A percentile compares a stretch with the other conserved stretches of the same genome.
phyloP scores from a whole-genome alignment of 2,329 filamentous ascomycete species.

The Alternaria conjuncta region DNA sequence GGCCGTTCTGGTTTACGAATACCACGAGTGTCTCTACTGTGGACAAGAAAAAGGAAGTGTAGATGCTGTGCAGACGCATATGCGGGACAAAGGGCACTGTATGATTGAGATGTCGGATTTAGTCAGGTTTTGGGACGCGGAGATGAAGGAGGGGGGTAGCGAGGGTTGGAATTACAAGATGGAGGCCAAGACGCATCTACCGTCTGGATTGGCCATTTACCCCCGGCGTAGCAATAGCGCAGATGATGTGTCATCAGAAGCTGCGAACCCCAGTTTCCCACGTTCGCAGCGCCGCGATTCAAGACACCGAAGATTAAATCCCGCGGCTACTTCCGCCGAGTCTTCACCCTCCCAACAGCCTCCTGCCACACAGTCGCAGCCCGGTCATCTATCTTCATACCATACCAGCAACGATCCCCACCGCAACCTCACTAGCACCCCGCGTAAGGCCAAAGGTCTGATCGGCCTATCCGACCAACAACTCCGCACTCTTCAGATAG shows the following conservation, averaged over 20 bases:
- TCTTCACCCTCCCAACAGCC: not conserved
- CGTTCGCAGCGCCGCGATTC: not conserved
- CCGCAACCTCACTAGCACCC: not conserved
- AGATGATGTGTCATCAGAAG: not conserved
- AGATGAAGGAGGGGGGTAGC: not conserved
- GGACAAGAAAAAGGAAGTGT: not conserved
- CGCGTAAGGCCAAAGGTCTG: not conserved
- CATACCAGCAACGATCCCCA: not conserved
- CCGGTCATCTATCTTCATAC: not conserved
- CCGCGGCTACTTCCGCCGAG: fast-evolving
- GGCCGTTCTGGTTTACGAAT: not conserved
- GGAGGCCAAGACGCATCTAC: not conserved
- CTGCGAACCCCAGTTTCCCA: not conserved
- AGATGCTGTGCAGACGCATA: slow-evolving; percentile 7
- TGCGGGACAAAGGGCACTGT: slow-evolving; percentile 6
- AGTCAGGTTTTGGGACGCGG: too few species aligned
- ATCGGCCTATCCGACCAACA: not conserved
- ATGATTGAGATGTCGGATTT: too few species aligned
- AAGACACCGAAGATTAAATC: not conserved
- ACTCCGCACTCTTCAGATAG: not conserved
- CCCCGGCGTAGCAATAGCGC: not conserved
- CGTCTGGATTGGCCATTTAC: not conserved
- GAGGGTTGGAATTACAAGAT: not conserved
- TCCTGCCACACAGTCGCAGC: not conserved
- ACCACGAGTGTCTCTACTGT: slow-evolving; percentile 8